Percentiles rank a stretch among this genome's conserved stretches.
Conservation (phyloP, 2,329 filamentous ascomycete species). For the Hypomyces rosellus region DNA sequence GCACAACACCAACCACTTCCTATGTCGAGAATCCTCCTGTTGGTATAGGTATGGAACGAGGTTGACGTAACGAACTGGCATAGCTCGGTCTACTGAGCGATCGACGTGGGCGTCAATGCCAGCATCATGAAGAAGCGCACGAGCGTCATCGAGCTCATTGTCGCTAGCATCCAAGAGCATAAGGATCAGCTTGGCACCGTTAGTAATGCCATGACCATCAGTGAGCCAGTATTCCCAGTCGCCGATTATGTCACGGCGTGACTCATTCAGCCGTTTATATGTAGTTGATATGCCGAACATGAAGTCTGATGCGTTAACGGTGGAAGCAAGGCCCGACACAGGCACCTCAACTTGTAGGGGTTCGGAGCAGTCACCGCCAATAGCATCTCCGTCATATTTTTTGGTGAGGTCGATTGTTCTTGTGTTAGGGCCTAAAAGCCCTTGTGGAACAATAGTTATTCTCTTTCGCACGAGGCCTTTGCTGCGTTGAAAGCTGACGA, state of each 20-base stretch:
- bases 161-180: constrained; percentile 48
- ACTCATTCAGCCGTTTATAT: constrained; percentile 47
- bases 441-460: constrained; percentile 45
- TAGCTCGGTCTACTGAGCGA: constrained; percentile 45
- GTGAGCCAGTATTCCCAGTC: constrained; percentile 58
- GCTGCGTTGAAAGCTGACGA: constrained; percentile 43
- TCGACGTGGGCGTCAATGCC: constrained; percentile 55
- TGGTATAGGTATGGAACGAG: constrained; percentile 49
- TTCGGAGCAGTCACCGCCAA: constrained; percentile 20
- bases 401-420: constrained; percentile 42
- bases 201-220: constrained; percentile 47
- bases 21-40: constrained; percentile 39
- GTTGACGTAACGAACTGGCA: constrained; percentile 53
- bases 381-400: constrained; percentile 34
- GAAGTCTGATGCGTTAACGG: constrained; percentile 49
- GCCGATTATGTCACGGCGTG: constrained; percentile 45
- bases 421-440: constrained; percentile 43
- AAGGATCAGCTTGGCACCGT: constrained; percentile 50
- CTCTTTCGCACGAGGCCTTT: constrained; percentile 43
- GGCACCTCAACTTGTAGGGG: constrained; percentile 47
- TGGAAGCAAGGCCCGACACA: constrained; percentile 42
- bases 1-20: constrained; percentile 56
- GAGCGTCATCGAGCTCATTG: constrained; percentile 44
- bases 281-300: constrained; percentile 56
- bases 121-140: constrained; percentile 37